phyloP scores from a whole-genome alignment of 768 basidiomycete genomes.

The Boletus rubroflammeus region DNA sequence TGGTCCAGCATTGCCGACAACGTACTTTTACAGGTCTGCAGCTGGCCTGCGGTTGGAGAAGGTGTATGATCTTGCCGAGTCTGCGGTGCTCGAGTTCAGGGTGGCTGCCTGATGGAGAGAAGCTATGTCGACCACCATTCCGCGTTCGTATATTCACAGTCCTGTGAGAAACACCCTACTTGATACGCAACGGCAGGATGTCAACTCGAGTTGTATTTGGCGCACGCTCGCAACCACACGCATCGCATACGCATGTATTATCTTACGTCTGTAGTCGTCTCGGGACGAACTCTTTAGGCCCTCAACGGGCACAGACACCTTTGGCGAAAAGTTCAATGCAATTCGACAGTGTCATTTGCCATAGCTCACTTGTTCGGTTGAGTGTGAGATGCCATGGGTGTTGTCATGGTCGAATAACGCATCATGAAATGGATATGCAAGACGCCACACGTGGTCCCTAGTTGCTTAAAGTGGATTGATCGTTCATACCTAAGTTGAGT shows the following conservation, averaged over 20 bases:
- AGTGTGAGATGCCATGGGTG: background rate
- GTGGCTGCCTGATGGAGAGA: constrained; percentile 7
- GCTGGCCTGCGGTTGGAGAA: constrained; percentile 23
- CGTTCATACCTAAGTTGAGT: background rate
- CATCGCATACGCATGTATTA: background rate
- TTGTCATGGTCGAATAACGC: too few species aligned
- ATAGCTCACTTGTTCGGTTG: background rate
- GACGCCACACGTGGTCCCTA: background rate
- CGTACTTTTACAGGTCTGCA: constrained; percentile 5
- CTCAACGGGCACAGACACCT: constrained; percentile 11
- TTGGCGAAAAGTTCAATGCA: background rate
- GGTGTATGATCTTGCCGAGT: constrained; percentile 28
- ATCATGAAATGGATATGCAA: background rate
- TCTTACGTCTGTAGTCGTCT: constrained; percentile 2
- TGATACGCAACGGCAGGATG: background rate
- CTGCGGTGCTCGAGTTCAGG: constrained; percentile 25
- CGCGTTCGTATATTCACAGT: background rate
- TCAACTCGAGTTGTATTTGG: background rate
- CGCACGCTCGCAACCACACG: background rate
- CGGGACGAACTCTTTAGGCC: background rate
- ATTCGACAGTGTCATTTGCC: background rate
- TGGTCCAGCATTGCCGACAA: background rate
- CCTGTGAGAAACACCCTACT: background rate
- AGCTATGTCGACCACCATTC: background rate
- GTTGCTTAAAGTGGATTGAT: background rate